Evolutionary conservation across 352 stramenopile species (phyloP).

Genomic region (Plasmopara muralis): DNA sequence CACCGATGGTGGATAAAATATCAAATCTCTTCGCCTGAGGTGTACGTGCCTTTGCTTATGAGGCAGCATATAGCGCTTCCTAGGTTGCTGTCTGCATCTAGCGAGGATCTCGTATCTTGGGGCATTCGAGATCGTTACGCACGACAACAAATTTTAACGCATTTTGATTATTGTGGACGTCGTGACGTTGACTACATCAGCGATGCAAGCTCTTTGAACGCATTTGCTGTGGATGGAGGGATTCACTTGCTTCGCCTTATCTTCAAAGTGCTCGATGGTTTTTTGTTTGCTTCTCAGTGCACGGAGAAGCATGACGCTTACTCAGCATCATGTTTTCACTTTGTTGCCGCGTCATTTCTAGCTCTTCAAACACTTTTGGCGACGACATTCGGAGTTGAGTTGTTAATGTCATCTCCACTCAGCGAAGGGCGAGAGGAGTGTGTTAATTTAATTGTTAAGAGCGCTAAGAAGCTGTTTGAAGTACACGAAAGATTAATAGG

Average conservation of each 20-base stretch:
- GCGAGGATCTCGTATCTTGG: constrained; percentile 68
- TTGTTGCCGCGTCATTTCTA: constrained; percentile 36
- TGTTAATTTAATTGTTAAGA: constrained; percentile 45
- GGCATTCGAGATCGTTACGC: constrained; percentile 45
- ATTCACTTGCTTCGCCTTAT: constrained; percentile 46
- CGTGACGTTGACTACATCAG: background rate
- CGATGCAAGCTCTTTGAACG: constrained; percentile 2
- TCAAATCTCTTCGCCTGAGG: constrained; percentile 31
- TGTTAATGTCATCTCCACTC: constrained; percentile 41
- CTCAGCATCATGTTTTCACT: constrained; percentile 36
- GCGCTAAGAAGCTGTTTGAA: constrained; percentile 56
- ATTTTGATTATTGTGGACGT: constrained; percentile 14
- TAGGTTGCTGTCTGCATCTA: constrained; percentile 42
- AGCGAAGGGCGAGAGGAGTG: constrained; percentile 44
- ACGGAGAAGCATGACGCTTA: constrained; percentile 13
- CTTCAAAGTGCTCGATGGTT: constrained; percentile 46
- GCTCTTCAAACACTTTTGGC: constrained; percentile 37
- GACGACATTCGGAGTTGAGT: constrained; percentile 25
- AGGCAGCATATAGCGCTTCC: constrained; percentile 38
- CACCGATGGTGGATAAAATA: constrained; percentile 48
- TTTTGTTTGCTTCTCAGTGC: constrained; percentile 28
- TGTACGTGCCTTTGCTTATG: constrained; percentile 34
- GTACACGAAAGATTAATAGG: constrained; percentile 42
- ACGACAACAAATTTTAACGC: constrained; percentile 45
- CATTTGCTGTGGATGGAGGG: constrained; percentile 36